Conservation (phyloP, 1,284 basidiomycete species). For the Cystobasidium pallidum region DNA sequence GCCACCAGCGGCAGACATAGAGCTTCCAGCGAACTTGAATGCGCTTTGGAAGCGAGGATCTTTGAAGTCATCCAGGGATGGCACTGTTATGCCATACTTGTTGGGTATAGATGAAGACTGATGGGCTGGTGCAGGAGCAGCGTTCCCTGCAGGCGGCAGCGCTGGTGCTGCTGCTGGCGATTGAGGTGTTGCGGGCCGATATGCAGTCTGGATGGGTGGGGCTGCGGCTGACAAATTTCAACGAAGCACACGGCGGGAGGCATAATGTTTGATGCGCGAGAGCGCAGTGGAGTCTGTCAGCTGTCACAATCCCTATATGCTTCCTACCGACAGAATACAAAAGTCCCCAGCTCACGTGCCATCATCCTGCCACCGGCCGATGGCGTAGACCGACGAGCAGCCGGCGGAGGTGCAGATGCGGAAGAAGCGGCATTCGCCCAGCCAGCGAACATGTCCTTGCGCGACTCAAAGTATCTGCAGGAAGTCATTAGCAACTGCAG, state of each 20-base stretch:
- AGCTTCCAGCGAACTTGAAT: conserved; percentile 38
- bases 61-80: conserved; percentile 34
- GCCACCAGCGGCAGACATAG: conserved; percentile 34
- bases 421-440: conserved; percentile 21
- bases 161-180: conserved; percentile 13
- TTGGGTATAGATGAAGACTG: neutral
- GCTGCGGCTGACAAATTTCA: neutral
- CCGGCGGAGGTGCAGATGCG: conserved; percentile 5
- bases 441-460: conserved; percentile 41
- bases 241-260: no score
- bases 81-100: conserved; percentile 40
- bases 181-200: conserved; percentile 28
- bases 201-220: conserved; percentile 11
- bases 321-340: neutral
- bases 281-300: neutral
- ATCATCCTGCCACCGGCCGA: conserved; percentile 30
- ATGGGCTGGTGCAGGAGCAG: neutral
- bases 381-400: conserved; percentile 5
- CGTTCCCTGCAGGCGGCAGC: conserved; percentile 6
- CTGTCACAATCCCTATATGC: neutral
- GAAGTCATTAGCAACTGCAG: neutral
- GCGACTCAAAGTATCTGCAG: conserved; percentile 42
- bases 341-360: conserved; percentile 17
- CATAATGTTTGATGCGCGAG: no score
- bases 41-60: conserved; percentile 35